Conservation (phyloP, 2,329 filamentous ascomycete genomes). For the Ophiostoma fasciatum region DNA sequence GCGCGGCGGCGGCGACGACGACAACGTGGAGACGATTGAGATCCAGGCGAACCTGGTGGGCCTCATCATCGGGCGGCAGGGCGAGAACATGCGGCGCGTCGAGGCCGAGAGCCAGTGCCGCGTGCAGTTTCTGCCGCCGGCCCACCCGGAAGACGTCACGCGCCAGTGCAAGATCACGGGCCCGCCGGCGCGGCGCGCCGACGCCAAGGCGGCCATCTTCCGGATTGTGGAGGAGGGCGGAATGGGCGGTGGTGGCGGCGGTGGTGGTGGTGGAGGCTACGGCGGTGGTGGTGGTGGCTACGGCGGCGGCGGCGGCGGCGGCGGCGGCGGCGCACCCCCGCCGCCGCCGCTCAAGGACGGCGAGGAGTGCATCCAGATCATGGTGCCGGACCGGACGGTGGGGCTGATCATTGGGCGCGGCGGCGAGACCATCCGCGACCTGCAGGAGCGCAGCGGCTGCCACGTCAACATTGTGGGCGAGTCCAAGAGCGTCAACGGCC, state of each 20-base stretch:
- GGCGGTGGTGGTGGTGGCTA: constrained; percentile 15
- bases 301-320: constrained; percentile 21
- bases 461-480: constrained; percentile 93
- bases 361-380: constrained; percentile 80
- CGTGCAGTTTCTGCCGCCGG: constrained; percentile 74
- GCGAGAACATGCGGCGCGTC: constrained; percentile 75
- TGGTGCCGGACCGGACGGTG: constrained; percentile 87
- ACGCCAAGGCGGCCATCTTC: constrained; percentile 72
- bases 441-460: constrained; percentile 84
- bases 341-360: constrained; percentile 51
- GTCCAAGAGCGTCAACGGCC: constrained; percentile 80
- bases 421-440: constrained; percentile 81
- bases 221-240: constrained; percentile 79
- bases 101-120: constrained; percentile 70
- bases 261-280: constrained; percentile 17
- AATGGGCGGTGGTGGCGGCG: constrained; percentile 35
- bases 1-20: constrained; percentile 32
- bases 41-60: constrained; percentile 81
- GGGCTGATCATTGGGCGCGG: constrained; percentile 88
- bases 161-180: constrained; percentile 81
- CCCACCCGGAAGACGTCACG: constrained; percentile 54
- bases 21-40: constrained; percentile 66
- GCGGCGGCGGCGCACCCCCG: constrained; percentile 16
- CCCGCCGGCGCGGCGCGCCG: constrained; percentile 51
- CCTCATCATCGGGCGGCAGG: constrained; percentile 78